A percentile compares a stretch with the other conserved stretches of the same genome.
These are phyloP conservation scores for Penicillium desertorum DNA, from an alignment of 495 filamentous ascomycete genomes.

Conservation along the genomic window DNA sequence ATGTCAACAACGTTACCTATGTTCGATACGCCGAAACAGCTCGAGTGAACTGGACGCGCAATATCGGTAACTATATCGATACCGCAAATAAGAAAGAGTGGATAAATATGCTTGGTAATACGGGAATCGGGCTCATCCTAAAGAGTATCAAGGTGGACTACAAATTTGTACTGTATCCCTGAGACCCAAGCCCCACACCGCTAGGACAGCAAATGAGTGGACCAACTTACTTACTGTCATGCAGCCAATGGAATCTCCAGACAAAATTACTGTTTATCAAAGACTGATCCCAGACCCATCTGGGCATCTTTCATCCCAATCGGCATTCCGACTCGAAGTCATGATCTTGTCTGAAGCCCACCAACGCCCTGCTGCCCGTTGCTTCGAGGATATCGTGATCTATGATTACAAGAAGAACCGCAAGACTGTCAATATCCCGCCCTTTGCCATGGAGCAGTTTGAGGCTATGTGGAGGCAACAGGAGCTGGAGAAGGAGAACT, in stretches of 20 bases:
- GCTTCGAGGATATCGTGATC: slow-evolving; percentile 77
- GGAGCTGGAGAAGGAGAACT: slow-evolving; percentile 53
- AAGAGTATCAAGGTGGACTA: slow-evolving; percentile 80
- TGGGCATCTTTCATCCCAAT: slow-evolving; percentile 33
- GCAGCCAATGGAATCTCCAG: slow-evolving; percentile 86
- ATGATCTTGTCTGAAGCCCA: slow-evolving; percentile 77
- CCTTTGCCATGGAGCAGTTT: slow-evolving; percentile 68
- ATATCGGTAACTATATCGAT: slow-evolving; percentile 71
- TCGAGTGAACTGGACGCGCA: slow-evolving; percentile 77
- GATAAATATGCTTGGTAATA: slow-evolving; percentile 66
- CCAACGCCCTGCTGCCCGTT: slow-evolving; percentile 72
- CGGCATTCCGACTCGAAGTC: slow-evolving; percentile 58
- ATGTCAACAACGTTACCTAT: slow-evolving; percentile 89
- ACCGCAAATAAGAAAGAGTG: slow-evolving; percentile 63
- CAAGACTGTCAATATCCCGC: slow-evolving; percentile 54
- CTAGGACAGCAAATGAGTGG: neutral
- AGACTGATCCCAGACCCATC: slow-evolving; percentile 62
- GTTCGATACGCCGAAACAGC: slow-evolving; percentile 82
- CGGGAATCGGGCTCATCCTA: slow-evolving; percentile 72
- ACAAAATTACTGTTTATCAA: slow-evolving; percentile 85
- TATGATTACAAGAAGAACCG: slow-evolving; percentile 72
- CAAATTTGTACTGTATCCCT: slow-evolving; percentile 70
- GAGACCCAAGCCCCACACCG: neutral
- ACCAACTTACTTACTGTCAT: neutral
- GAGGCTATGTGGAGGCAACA: slow-evolving; percentile 64